These are phyloP conservation scores for Perkinsus chesapeaki DNA, from an alignment of 169 alveolate genomes.

Conservation along the genomic window DNA sequence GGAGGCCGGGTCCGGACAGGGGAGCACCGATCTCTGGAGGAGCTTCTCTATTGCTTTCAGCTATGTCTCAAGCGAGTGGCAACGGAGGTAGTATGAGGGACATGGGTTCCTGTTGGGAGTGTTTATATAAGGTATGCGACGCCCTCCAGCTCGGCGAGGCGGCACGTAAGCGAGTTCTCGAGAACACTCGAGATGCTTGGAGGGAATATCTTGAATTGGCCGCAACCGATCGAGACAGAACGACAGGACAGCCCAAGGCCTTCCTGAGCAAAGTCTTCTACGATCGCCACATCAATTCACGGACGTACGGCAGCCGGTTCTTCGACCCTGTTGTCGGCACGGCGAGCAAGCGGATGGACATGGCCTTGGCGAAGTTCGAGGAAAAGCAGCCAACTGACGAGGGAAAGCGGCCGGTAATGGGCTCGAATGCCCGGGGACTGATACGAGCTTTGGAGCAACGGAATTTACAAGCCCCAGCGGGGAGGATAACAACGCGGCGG, in stretches of 20 bases:
- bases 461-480: not conserved
- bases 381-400: not conserved
- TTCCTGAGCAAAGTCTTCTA: not conserved
- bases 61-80: not conserved
- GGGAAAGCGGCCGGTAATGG: not conserved
- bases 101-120: not conserved
- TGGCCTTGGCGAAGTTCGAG: not conserved
- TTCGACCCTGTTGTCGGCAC: not conserved
- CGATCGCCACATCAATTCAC: not conserved
- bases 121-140: not conserved
- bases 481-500: not conserved
- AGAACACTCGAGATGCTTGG: not conserved
- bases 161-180: not conserved
- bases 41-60: not conserved
- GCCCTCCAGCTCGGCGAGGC: not conserved
- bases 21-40: not conserved
- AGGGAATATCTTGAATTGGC: not conserved
- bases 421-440: not conserved
- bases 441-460: not conserved
- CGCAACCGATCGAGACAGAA: not conserved
- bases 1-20: not conserved
- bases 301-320: not conserved
- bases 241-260: not conserved
- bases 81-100: not conserved
- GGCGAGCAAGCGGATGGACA: not conserved